A percentile compares a stretch with the other conserved stretches of the same genome.
These are phyloP conservation scores for Stenogyne calaminthoides DNA, from an alignment of 305 asterid species.

Conservation along the genomic window DNA sequence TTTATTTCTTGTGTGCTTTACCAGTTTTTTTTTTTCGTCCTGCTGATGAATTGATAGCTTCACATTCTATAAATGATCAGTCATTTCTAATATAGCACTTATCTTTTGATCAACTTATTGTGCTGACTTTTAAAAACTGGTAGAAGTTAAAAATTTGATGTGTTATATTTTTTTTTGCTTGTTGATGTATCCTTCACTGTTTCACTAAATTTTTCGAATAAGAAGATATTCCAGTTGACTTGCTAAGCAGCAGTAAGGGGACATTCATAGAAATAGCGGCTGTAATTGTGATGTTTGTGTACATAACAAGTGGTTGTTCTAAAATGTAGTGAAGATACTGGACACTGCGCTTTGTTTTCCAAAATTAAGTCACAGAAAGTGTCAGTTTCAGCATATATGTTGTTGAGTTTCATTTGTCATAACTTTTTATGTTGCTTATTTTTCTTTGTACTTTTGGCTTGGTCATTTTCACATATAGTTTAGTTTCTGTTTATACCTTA, in stretches of 20 bases:
- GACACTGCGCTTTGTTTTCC: not conserved
- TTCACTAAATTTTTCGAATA: not conserved
- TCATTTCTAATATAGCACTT: not conserved
- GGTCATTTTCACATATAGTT: not conserved
- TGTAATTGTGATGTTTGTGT: not conserved
- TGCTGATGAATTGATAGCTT: not conserved
- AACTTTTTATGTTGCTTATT: not conserved
- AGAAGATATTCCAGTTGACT: not conserved
- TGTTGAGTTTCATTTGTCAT: not conserved
- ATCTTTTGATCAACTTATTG: not conserved
- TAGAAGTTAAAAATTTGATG: too few relatives aligned
- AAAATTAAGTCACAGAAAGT: conserved; percentile 4
- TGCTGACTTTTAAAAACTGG: not conserved
- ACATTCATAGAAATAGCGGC: not conserved
- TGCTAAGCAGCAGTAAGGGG: not conserved
- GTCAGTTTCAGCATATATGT: conserved; percentile 1
- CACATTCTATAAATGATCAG: not conserved
- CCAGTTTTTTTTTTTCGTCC: not conserved
- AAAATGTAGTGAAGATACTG: not conserved
- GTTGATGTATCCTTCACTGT: not conserved
- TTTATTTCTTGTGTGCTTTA: not conserved
- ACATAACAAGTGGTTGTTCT: conserved; percentile 6
- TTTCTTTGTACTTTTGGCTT: not conserved
- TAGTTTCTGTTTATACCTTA: not conserved
- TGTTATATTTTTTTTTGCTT: not conserved